These are phyloP conservation scores for Saccharomyces paradoxus DNA, from an alignment of 805 yeast genomes.

Conservation along the genomic window DNA sequence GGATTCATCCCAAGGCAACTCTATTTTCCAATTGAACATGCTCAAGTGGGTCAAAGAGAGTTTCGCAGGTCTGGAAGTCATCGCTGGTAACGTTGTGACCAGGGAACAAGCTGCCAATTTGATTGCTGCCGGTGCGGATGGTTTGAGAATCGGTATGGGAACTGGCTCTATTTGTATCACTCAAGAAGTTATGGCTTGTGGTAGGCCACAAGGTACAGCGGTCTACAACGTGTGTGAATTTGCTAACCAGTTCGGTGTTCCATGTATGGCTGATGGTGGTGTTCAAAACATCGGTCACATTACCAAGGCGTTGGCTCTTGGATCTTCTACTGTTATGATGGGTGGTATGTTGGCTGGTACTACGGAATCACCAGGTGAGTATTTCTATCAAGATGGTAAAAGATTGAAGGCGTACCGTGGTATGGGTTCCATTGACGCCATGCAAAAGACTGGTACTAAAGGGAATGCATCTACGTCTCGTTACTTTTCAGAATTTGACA, in stretches of 20 bases:
- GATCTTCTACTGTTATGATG: slow-evolving; percentile 98
- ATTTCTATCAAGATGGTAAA: slow-evolving; percentile 36
- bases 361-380: slow-evolving; percentile 95
- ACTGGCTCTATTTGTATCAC: slow-evolving; percentile 98
- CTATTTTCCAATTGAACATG: slow-evolving; percentile 89
- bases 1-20: slow-evolving; percentile 97
- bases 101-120: slow-evolving; percentile 97
- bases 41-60: slow-evolving; percentile 80
- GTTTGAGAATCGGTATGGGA: slow-evolving; percentile 98
- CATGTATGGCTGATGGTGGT: slow-evolving; percentile 99
- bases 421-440: slow-evolving; percentile 99
- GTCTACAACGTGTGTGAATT: slow-evolving; percentile 90
- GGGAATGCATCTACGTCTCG: slow-evolving; percentile 98
- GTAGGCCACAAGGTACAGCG: slow-evolving; percentile 99
- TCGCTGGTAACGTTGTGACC: slow-evolving; percentile 33
- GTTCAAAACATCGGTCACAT: slow-evolving; percentile 97
- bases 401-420: slow-evolving; percentile 97
- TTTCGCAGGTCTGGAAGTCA: slow-evolving; percentile 73
- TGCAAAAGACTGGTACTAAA: slow-evolving; percentile 79
- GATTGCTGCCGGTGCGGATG: slow-evolving; percentile 95
- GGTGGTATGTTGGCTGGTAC: slow-evolving; percentile 99
- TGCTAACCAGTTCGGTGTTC: slow-evolving; percentile 92
- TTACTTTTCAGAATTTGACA: slow-evolving; percentile 92
- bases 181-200: slow-evolving; percentile 99
- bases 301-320: slow-evolving; percentile 90